Evolutionary conservation across 202 grass and related monocot species (phyloP).

Genomic region (Carex arenaria): DNA sequence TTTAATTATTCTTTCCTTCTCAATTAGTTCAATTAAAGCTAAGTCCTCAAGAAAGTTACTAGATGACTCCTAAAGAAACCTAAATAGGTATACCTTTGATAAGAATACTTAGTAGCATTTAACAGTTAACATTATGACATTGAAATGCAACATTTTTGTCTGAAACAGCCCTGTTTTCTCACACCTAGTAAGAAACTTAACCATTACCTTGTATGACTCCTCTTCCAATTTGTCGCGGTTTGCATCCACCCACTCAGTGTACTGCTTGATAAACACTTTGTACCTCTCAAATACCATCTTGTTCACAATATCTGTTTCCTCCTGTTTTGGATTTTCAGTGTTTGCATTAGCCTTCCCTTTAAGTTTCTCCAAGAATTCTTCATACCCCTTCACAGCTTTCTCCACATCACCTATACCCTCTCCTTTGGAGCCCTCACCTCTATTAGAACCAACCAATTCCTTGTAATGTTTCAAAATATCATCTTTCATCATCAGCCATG

Average conservation of each 20-base stretch:
- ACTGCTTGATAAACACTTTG: slow-evolving; percentile 87
- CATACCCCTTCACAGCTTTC: slow-evolving; percentile 50
- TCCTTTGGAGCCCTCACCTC: slow-evolving; percentile 1
- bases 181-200: background rate
- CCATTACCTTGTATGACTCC: slow-evolving; percentile 77
- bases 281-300: slow-evolving; percentile 60
- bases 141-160: background rate
- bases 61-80: background rate
- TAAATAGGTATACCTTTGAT: background rate
- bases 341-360: slow-evolving; percentile 6
- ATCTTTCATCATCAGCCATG: slow-evolving; percentile 41
- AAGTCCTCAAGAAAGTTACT: background rate
- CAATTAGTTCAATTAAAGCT: background rate
- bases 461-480: slow-evolving; percentile 84
- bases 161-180: background rate
- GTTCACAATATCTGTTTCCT: slow-evolving; percentile 43
- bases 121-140: background rate
- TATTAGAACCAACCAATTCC: slow-evolving; percentile 72
- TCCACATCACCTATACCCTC: slow-evolving; percentile 24
- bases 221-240: slow-evolving; percentile 64
- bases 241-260: slow-evolving; percentile 88
- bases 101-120: background rate
- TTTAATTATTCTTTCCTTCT: background rate
- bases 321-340: slow-evolving; percentile 27
- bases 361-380: slow-evolving; percentile 42